Evolutionary conservation across 2,329 filamentous ascomycete genomes (phyloP).

Genomic region (Magnaporthiopsis incrustans): DNA sequence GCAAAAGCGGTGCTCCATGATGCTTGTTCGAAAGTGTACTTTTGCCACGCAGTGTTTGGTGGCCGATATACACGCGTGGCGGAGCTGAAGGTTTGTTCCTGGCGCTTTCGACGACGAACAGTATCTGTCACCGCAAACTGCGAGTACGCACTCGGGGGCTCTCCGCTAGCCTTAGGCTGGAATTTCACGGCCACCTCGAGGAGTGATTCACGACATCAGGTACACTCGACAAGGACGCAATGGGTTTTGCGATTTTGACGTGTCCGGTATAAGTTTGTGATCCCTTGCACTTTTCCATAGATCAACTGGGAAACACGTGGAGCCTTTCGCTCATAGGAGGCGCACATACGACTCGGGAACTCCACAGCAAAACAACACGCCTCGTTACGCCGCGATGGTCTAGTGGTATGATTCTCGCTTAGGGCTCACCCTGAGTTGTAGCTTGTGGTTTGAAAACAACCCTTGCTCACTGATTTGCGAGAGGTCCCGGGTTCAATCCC

Average conservation of each 20-base stretch:
- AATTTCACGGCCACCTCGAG: neutral
- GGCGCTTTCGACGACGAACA: neutral
- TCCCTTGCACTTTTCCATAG: no score
- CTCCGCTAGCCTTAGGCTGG: no score
- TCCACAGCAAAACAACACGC: neutral
- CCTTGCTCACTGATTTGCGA: constrained; percentile 1
- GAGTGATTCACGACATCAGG: neutral
- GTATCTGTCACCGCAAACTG: neutral
- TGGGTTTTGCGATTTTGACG: no score
- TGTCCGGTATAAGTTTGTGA: neutral
- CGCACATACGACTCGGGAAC: neutral
- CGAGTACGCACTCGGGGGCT: neutral
- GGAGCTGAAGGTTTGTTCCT: neutral
- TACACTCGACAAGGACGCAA: neutral
- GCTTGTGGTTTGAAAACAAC: neutral
- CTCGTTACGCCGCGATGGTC: neutral
- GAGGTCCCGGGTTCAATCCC: constrained; percentile 8
- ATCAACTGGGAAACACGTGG: neutral
- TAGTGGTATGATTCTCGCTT: neutral
- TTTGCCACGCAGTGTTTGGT: neutral
- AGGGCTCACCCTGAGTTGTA: neutral
- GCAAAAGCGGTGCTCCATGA: neutral
- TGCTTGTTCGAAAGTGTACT: neutral
- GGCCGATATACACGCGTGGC: neutral
- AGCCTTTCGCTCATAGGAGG: neutral